Evolutionary conservation across 306 rosid species (phyloP), one percentile per base, ranked within the genome.

Genomic region (Acacia acuminata): DNA sequence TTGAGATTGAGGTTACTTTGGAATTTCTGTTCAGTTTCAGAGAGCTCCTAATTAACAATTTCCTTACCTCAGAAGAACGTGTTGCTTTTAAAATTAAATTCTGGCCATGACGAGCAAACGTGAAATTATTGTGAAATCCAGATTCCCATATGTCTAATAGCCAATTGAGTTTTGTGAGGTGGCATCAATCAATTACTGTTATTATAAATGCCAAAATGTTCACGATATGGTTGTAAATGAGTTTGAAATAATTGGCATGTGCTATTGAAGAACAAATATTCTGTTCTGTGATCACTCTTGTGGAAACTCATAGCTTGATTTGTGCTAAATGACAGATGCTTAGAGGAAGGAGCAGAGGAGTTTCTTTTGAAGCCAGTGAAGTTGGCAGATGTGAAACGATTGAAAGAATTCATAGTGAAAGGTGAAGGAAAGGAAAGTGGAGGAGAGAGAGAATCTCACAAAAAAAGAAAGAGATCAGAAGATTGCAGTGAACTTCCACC

Each of bases 281-380:
- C 71, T 36, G 45, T 67, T n/a, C 60, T 25, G 3, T 60, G 42
- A 24, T 14, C 34, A 12, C 38, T 40, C 34, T 60, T 56, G 34
- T 36, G 13, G 75, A 22, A 51, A 67, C 51, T 71, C 74, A 71
- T 16, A 56, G 69, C 53, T 83, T 11, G 42, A 19, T 51, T 56
- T 42, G 24, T 27, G 58, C 36, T 56, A 20, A 74, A 76, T 55
- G n/a, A 3, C 88, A 96, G 99, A 12, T 96, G 99, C 80, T 81
- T 96, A 64, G 98, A 96, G 90, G 99, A 94, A 94, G 99, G 99
- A 72, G 99, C 99, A 8, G 94, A 96, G 81, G 99, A 92, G 16
- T 96, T 88, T 65, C 85, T 96, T 24, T 81, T 96, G 86, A 96
- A 96, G 84, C 99, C 99, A 0, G 96, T 96, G 2, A 96, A 91